A percentile compares a stretch with the other conserved stretches of the same genome.
Conservation (phyloP, 2,329 filamentous ascomycete species). For the Talaromyces atroroseus region DNA sequence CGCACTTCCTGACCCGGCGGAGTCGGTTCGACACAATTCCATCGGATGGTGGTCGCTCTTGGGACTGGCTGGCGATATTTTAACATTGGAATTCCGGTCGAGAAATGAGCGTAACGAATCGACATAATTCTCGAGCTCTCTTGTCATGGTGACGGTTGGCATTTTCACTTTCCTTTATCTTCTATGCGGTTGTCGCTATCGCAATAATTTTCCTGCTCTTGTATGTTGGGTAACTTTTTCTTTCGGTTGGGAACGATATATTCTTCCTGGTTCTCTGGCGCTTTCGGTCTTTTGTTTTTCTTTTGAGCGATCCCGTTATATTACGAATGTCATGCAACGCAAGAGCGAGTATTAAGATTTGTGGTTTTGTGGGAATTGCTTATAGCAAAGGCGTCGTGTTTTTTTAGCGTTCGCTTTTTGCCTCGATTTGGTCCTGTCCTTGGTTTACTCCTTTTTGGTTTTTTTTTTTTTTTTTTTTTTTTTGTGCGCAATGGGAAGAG, state of each 20-base stretch:
- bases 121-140: conserved; percentile 26
- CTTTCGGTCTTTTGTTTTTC: not conserved
- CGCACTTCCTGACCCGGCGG: not conserved
- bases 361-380: conserved; percentile 3
- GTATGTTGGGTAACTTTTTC: not conserved
- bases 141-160: conserved; percentile 27
- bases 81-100: conserved; percentile 7
- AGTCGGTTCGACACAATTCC: not conserved
- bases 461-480: not conserved
- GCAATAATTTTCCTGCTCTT: not conserved
- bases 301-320: conserved; percentile 11
- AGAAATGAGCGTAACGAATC: conserved; percentile 26
- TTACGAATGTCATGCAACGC: conserved; percentile 5
- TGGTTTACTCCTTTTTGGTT: conserved; percentile 3
- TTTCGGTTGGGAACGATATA: not conserved
- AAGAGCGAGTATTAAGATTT: conserved; percentile 1
- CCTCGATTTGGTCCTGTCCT: not conserved
- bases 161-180: conserved; percentile 15
- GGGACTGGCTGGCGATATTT: not conserved
- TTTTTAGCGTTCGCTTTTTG: not conserved
- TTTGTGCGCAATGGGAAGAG: not conserved
- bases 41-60: not conserved
- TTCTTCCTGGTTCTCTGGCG: not conserved
- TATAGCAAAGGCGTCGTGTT: conserved; percentile 18
- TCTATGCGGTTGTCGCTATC: conserved; percentile 5